phyloP scores from a whole-genome alignment of 805 yeast species.

The Ogataea chonburiensis region DNA sequence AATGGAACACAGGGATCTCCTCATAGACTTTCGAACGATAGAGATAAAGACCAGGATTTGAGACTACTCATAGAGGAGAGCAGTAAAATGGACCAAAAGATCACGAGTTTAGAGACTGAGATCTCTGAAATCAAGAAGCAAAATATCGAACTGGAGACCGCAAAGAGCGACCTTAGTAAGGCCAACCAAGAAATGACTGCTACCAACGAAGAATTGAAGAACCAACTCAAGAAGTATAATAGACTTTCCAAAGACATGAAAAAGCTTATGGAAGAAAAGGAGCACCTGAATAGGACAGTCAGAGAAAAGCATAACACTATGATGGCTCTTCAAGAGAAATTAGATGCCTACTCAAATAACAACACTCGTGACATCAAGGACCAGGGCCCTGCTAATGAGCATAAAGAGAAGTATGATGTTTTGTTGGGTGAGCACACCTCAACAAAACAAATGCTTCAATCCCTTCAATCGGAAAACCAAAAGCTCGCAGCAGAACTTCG shows the following conservation, averaged over 20 bases:
- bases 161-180: conserved; percentile 4
- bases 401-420: conserved; percentile 8
- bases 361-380: conserved; percentile 1
- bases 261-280: conserved; percentile 12
- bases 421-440: conserved; percentile 6
- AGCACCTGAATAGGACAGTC: conserved; percentile 10
- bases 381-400: conserved; percentile 8
- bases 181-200: conserved; percentile 6
- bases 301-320: conserved; percentile 12
- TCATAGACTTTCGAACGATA: conserved; percentile 16
- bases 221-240: conserved; percentile 10
- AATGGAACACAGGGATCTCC: conserved; percentile 1
- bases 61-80: conserved; percentile 46
- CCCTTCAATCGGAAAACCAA: conserved; percentile 15
- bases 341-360: conserved; percentile 5
- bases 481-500: conserved; percentile 10
- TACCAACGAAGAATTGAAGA: conserved; percentile 8
- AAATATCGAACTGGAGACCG: conserved; percentile 11
- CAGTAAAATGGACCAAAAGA: conserved; percentile 46
- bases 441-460: conserved; percentile 12
- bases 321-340: conserved; percentile 11
- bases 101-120: conserved; percentile 38
- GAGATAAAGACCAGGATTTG: conserved; percentile 41
- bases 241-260: conserved; percentile 11
- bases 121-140: conserved; percentile 15